Evolutionary conservation across 164 flowering plant genomes (phyloP), one percentile per base, ranked within the genome.

Genomic region (Euptelea pleiosperma): DNA sequence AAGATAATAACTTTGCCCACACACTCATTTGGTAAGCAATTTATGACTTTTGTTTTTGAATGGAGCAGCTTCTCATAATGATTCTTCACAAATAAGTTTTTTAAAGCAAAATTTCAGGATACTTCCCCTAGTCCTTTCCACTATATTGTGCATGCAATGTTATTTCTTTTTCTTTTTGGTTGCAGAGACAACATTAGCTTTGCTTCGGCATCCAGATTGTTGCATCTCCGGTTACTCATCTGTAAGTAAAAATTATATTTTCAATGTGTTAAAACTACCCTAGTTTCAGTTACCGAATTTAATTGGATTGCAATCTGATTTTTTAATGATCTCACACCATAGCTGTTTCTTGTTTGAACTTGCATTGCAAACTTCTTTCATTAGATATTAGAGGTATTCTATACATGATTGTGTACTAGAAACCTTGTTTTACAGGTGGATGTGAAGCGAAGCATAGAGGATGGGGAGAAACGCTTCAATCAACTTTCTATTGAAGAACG

Each of bases 211-310:
- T 73, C 96, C 94, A 42, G 96, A 90, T 75, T 90, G 73, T 72
- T 90, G 98, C 82, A 90, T 93, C 63, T 93, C 98, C 28, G 91
- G 82, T 57, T 86, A 93, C 72, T 84, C 98, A 73, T 86, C 83
- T 51, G 97, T 93, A 81, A 86, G 97, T 79, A 6, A 52, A 58
- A 34, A 35, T 67, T 35, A 33, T 22, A n/a, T n/a, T n/a, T n/a
- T n/a, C n/a, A n/a, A n/a, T n/a, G n/a, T n/a, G n/a, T n/a, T n/a
- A n/a, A n/a, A n/a, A n/a, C n/a, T n/a, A n/a, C n/a, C n/a, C n/a
- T n/a, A n/a, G n/a, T n/a, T n/a, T n/a, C n/a, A n/a, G n/a, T n/a
- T n/a, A n/a, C n/a, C n/a, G n/a, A n/a, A n/a, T n/a, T n/a, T n/a
- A n/a, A n/a, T n/a, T n/a, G n/a, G n/a, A n/a, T n/a, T n/a, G n/a